Evolutionary conservation across 192 early-diverging fungal species (phyloP), one percentile per base, ranked within the genome.

Genomic region (Rhizophagus sp.): DNA sequence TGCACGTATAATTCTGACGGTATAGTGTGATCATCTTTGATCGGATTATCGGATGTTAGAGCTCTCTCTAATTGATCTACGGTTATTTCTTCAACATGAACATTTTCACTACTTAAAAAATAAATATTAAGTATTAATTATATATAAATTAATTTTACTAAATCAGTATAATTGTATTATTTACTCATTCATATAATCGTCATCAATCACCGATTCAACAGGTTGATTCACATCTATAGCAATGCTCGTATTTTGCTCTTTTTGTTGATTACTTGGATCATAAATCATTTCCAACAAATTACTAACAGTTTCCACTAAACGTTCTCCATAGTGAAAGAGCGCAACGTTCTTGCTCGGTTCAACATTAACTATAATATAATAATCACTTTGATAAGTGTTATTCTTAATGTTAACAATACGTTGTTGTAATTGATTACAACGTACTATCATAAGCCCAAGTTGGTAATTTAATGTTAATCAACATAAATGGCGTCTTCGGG

Each of bases 311-410:
- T 77, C 67, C 6, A 80, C 4, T n/a, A 84, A 52, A n/a, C 62
- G 34, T 64, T 80, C 78, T 19, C 67, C 64, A 11, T 84, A 19
- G 57, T 84, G 83, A 61, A 84, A 80, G 12, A 84, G 34, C 19
- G 80, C 75, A 0, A 70, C 67, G 62, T 80, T 84, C 39, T 84
- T 84, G 62, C 79, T 84, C 2, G 83, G 83, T 30, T 84, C 83
- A n/a, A 84, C 74, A 69, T 84, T 84, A 17, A 84, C 83, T 84
- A 50, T 61, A 4, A 24, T 57, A 19, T 44, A 68, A 15, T 15
- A 34, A 73, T 33, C 2, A 19, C 7, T 39, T 49, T 33, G 9
- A 15, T 22, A 50, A 79, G 19, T 44, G 11, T 15, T 44, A 69
- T 33, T 41, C 27, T 39, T 13, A 65, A 62, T 1, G 22, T 44